Conservation (phyloP, 208 protist genomes). For the Trypanosoma melophagium region DNA sequence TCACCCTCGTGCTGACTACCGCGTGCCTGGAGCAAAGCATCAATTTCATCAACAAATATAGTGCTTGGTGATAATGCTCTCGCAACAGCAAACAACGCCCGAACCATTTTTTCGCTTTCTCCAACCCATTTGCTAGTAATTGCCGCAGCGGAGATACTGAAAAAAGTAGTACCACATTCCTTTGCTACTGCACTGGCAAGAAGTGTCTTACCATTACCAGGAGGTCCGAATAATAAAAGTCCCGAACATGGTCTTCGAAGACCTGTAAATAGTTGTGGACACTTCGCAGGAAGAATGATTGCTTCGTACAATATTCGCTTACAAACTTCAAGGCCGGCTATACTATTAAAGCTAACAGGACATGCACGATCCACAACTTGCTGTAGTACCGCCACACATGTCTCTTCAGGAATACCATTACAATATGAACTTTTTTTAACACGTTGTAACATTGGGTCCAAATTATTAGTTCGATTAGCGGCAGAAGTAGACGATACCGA, state of each 20-base stretch:
- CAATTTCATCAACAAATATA: constrained; percentile 94
- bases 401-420: constrained; percentile 23
- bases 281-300: constrained; percentile 95
- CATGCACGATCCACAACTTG: constrained; percentile 28
- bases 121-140: constrained; percentile 97
- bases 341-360: constrained; percentile 23
- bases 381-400: constrained; percentile 21
- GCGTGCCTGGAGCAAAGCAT: constrained; percentile 83
- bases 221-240: constrained; percentile 26
- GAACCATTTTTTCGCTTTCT: constrained; percentile 95
- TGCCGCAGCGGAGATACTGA: constrained; percentile 92
- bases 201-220: constrained; percentile 40
- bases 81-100: constrained; percentile 89
- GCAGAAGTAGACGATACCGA: background rate
- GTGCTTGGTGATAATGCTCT: constrained; percentile 37
- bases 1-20: constrained; percentile 74
- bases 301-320: constrained; percentile 86
- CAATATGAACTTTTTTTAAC: constrained; percentile 23
- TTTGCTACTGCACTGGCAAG: constrained; percentile 88
- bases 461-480: background rate
- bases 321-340: constrained; percentile 25
- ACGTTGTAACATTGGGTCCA: constrained; percentile 12
- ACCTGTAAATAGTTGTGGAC: constrained; percentile 97
- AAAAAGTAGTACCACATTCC: constrained; percentile 92
- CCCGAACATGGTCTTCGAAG: constrained; percentile 25